Percentiles rank a stretch among this genome's conserved stretches.
Conservation (phyloP, 2,329 filamentous ascomycete species). For the Apiospora arundinis region DNA sequence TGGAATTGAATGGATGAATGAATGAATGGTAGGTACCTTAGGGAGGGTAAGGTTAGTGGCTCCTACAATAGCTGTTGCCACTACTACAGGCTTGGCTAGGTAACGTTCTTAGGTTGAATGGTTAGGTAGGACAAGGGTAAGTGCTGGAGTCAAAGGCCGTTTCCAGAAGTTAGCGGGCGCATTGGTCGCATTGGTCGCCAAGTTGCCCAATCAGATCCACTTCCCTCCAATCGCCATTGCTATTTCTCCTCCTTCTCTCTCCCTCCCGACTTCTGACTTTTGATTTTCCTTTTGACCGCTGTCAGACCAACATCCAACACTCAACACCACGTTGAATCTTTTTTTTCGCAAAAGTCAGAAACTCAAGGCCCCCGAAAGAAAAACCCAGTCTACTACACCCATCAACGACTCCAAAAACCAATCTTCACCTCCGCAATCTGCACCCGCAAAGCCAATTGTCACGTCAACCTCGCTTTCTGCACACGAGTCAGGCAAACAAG, state of each 20-base stretch:
- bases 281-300: constrained; percentile 2
- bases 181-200: neutral
- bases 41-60: no score
- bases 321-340: neutral
- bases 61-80: neutral
- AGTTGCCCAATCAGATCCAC: constrained; percentile 1
- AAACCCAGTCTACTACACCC: neutral
- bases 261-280: neutral
- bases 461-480: neutral
- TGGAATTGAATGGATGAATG: neutral
- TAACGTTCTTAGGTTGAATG: neutral
- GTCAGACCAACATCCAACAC: neutral
- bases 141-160: constrained; percentile 18
- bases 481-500: neutral
- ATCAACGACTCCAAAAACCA: neutral
- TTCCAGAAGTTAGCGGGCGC: constrained; percentile 18
- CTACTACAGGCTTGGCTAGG: neutral
- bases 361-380: neutral
- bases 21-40: no score
- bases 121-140: neutral
- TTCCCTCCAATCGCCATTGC: neutral
- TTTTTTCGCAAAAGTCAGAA: neutral
- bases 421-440: neutral
- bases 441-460: constrained; percentile 8
- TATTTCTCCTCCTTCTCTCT: constrained; percentile 5